Conservation (phyloP, 2,329 filamentous ascomycete genomes). For the Colletotrichum viniferum region DNA sequence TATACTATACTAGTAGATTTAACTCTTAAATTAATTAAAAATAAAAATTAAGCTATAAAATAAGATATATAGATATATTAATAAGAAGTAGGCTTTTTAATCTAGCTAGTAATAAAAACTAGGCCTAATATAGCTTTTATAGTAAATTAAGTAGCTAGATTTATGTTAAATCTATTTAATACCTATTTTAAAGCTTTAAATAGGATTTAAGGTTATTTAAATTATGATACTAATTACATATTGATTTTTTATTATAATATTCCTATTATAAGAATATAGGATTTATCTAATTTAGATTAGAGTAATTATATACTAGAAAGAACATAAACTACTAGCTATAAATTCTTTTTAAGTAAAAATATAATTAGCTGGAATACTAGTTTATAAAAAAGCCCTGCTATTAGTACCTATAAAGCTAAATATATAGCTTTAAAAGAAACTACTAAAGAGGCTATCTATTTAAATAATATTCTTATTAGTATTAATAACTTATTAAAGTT, state of each 20-base stretch:
- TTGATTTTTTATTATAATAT: background rate
- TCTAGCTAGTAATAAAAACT: no score
- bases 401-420: background rate
- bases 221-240: background rate
- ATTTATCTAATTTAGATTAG: background rate
- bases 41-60: no score
- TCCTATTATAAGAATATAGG: background rate
- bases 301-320: background rate
- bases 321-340: background rate
- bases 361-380: background rate
- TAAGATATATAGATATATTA: no score
- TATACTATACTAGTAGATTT: no score
- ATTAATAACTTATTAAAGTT: background rate
- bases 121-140: no score
- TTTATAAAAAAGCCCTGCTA: background rate
- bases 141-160: no score
- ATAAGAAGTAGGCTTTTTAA: no score
- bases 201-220: background rate
- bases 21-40: no score
- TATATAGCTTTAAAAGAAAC: background rate
- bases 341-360: background rate
- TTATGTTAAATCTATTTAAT: no score
- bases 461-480: background rate
- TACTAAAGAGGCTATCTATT: background rate
- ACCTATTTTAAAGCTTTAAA: no score